Conservation (phyloP, 805 yeast genomes). For the Ogataea corticis region DNA sequence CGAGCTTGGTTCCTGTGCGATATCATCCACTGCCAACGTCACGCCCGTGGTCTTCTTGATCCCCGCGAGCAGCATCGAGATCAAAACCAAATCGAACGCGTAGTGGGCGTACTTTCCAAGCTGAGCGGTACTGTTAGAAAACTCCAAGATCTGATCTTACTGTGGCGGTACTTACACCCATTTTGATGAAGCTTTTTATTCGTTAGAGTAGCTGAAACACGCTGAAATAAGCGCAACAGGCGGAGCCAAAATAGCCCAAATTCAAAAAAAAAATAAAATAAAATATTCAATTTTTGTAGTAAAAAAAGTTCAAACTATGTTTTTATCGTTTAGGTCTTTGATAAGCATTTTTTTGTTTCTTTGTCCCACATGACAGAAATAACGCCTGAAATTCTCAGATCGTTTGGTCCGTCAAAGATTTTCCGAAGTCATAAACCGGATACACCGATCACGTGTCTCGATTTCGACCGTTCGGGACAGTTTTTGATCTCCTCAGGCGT, state of each 20-base stretch:
- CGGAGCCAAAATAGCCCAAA: neutral
- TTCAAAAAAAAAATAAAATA: neutral
- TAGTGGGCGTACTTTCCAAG: slow-evolving; percentile 69
- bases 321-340: neutral
- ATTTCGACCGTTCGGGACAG: slow-evolving; percentile 83
- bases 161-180: neutral
- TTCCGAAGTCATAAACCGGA: slow-evolving; percentile 43
- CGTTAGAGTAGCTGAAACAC: too few species aligned
- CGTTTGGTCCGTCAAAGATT: slow-evolving; percentile 38
- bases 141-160: neutral
- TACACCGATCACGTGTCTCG: slow-evolving; percentile 65
- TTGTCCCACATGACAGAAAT: neutral
- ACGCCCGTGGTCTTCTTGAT: slow-evolving; percentile 82
- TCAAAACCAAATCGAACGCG: slow-evolving; percentile 72
- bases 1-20: slow-evolving; percentile 49
- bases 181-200: neutral
- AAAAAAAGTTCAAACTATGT: too few species aligned
- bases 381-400: slow-evolving; percentile 15
- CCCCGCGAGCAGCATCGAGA: slow-evolving; percentile 84
- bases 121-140: slow-evolving; percentile 27
- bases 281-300: neutral
- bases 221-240: too few species aligned
- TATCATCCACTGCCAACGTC: slow-evolving; percentile 27
- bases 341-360: neutral
- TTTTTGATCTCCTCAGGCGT: slow-evolving; percentile 73